Evolutionary conservation across 768 basidiomycete species (phyloP).

Genomic region (Xerocomellus amylosporus): DNA sequence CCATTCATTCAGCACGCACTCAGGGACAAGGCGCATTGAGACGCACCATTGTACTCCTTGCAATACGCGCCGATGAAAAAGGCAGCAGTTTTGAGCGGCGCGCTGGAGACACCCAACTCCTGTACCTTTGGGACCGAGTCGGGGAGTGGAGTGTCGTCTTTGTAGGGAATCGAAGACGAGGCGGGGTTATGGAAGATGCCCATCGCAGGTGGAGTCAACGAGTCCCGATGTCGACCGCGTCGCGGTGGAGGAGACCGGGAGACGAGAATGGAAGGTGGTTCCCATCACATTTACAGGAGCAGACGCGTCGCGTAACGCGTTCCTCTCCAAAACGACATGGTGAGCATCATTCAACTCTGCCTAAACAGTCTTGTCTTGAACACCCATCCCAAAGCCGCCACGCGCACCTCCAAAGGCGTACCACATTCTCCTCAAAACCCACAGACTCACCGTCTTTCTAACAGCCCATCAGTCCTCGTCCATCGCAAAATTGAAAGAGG

Average conservation of each 20-base stretch:
- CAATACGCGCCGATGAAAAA: slow-evolving; percentile 97
- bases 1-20: slow-evolving; percentile 8
- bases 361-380: background rate
- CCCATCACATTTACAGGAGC: slow-evolving; percentile 7
- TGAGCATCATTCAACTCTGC: slow-evolving; percentile 4
- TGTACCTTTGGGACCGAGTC: slow-evolving; percentile 69
- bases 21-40: background rate
- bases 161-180: slow-evolving; percentile 48
- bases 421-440: slow-evolving; percentile 69
- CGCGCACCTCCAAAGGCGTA: slow-evolving; percentile 59
- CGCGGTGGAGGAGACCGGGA: slow-evolving; percentile 18
- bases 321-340: slow-evolving; percentile 12
- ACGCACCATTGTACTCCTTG: slow-evolving; percentile 93
- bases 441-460: slow-evolving; percentile 65
- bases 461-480: slow-evolving; percentile 53
- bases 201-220: slow-evolving; percentile 39
- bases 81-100: slow-evolving; percentile 91
- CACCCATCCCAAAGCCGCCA: slow-evolving; percentile 40
- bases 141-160: slow-evolving; percentile 66
- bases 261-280: slow-evolving; percentile 25
- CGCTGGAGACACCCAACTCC: slow-evolving; percentile 88
- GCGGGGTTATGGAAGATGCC: slow-evolving; percentile 51
- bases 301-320: background rate
- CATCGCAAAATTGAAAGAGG: slow-evolving; percentile 57
- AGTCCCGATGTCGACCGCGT: background rate